Base-by-base conservation (phyloP, 2,329 filamentous ascomycete genomes). In the Beauveria caledonica region DNA sequence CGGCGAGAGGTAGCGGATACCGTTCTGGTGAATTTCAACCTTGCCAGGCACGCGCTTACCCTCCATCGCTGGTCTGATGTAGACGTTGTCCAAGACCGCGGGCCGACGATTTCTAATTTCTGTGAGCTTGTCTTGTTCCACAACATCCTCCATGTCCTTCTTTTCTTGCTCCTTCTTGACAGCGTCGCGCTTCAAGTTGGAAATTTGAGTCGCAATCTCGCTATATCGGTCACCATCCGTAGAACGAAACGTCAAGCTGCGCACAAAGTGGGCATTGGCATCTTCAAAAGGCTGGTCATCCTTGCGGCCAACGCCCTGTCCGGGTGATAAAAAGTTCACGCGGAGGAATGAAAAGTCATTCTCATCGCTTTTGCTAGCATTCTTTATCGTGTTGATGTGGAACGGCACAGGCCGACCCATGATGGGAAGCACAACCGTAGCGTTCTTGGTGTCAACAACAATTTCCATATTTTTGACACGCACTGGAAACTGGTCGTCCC, bases 111-210 rank as follows among this genome's bases (percentile, higher is more conserved):
- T 96, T 79, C 94, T 84, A 66, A 97, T 92, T 71, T 97, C 92
- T 66, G 95, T 80, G 57, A 99, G 85, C 78, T 99, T 99, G 72
- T 99, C 94, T 74, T 99, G 94, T 75, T 97, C 94, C 6, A 99
- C 92, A 23, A 99, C 94, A 74, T 99, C 94, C 72, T 99, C 94
- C 89, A 99, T 89, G 68, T 99, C 93, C 78, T 99, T 99, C 85
- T 97, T 97, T 75, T 97, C 93, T 69, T 97, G 92, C 74, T 99
- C 94, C 68, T 91, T 89, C 74, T 96, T 92, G 46, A 90, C 85
- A 5, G 90, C 86, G 66, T 93, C 90, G 71, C 94, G 96, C 78
- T 97, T 96, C 79, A 99, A 87, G 70, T 97, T 94, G 11, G 91
- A 93, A 68, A 99, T 97, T 70, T 96, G 90, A 63, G 89, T 89